Evolutionary conservation across 352 stramenopile genomes (phyloP).

Genomic region (Phytophthora cryptogea): DNA sequence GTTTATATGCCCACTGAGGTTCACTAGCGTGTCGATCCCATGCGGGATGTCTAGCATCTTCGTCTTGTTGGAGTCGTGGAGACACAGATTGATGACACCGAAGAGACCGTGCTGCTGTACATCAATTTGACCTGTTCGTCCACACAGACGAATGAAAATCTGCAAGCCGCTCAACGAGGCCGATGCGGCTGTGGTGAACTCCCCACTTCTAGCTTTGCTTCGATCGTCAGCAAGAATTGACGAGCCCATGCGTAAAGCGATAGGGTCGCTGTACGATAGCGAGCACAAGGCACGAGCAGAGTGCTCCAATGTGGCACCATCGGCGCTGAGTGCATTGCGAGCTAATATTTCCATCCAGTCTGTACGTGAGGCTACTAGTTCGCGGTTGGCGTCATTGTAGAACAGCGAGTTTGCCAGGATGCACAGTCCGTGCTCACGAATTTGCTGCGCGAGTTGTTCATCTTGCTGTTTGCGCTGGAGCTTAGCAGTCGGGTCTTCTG

Average conservation of each 20-base stretch:
- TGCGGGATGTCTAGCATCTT: constrained; percentile 69
- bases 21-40: constrained; percentile 81
- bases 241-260: constrained; percentile 63
- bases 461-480: constrained; percentile 19
- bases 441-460: constrained; percentile 34
- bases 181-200: neutral
- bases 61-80: constrained; percentile 87
- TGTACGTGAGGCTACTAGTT: constrained; percentile 54
- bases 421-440: constrained; percentile 71
- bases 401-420: constrained; percentile 87
- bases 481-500: constrained; percentile 5
- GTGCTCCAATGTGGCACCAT: constrained; percentile 58
- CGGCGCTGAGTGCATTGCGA: constrained; percentile 43
- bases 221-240: constrained; percentile 6
- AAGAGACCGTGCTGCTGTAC: constrained; percentile 74
- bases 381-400: constrained; percentile 91
- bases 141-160: constrained; percentile 58
- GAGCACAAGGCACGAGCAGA: constrained; percentile 76
- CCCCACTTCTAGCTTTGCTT: constrained; percentile 12
- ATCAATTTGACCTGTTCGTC: constrained; percentile 20
- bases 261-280: constrained; percentile 81
- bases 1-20: constrained; percentile 66
- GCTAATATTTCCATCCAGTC: constrained; percentile 68
- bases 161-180: constrained; percentile 43
- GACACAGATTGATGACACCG: constrained; percentile 82